These are phyloP conservation scores for Cronartium quercuum DNA, from an alignment of 1,284 basidiomycete species.

Conservation along the genomic window DNA sequence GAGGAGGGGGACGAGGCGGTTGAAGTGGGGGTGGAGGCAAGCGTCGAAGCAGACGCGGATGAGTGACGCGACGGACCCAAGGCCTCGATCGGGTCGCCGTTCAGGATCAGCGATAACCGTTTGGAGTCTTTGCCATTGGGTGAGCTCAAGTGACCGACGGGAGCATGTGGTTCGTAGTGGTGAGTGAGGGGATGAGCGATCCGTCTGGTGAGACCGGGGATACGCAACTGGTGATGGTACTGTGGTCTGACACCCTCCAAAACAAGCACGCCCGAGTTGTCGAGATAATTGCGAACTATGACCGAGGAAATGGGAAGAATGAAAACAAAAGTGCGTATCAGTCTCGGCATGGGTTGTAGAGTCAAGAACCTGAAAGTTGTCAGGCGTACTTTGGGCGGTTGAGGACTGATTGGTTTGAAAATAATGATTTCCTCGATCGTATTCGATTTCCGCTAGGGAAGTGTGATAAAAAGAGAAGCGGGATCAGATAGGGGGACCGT, in stretches of 20 bases:
- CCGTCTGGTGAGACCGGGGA: not conserved
- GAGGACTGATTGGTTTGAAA: not conserved
- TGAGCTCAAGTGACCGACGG: not conserved
- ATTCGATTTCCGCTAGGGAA: not conserved
- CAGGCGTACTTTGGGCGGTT: too few species aligned
- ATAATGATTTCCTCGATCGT: not conserved
- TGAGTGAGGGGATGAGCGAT: not conserved
- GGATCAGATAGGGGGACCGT: too few species aligned
- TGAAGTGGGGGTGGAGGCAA: not conserved
- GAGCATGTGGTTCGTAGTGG: not conserved
- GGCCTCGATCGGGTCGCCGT: not conserved
- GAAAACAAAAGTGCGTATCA: too few species aligned
- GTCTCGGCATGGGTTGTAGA: too few species aligned
- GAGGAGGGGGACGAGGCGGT: too few species aligned
- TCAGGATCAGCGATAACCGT: not conserved
- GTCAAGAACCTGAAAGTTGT: too few species aligned
- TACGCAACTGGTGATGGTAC: not conserved
- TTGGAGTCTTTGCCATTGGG: not conserved
- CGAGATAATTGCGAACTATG: not conserved
- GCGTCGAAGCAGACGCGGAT: not conserved
- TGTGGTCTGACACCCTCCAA: not conserved
- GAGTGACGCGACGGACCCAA: not conserved
- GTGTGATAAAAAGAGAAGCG: too few species aligned
- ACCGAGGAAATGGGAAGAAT: too few species aligned
- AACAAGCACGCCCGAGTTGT: not conserved